Conservation (phyloP, 208 protist species). For the Crithidia brevicula region DNA sequence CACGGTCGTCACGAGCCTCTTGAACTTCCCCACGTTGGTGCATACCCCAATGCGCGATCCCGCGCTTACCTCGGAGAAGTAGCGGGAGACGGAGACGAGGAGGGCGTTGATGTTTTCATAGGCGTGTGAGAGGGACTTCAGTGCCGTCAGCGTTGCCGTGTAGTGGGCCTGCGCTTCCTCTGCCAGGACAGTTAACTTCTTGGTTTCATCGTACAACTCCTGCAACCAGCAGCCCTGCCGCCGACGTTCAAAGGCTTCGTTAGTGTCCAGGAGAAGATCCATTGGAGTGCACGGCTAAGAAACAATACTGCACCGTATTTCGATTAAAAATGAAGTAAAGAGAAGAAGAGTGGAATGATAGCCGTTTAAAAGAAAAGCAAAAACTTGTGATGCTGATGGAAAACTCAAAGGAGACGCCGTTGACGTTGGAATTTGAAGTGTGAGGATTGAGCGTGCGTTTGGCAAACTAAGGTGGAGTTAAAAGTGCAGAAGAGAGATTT, state of each 20-base stretch:
- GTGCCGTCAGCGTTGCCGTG: not conserved
- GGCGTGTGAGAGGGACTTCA: not conserved
- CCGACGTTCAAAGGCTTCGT: not conserved
- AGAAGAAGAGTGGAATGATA: not conserved
- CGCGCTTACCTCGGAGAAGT: not conserved
- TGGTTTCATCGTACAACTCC: not conserved
- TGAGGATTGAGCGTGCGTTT: no score
- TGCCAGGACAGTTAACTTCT: not conserved
- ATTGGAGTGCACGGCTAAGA: no score
- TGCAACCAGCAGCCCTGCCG: not conserved
- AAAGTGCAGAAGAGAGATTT: no score
- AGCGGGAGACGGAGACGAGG: conserved; percentile 4
- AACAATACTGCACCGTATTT: no score
- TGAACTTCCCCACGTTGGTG: not conserved
- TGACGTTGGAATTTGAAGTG: no score
- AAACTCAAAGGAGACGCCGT: not conserved
- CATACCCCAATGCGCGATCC: conserved; percentile 1
- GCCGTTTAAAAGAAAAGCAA: not conserved
- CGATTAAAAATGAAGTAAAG: not conserved
- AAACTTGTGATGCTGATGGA: no score
- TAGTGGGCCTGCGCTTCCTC: not conserved
- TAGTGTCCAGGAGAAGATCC: not conserved
- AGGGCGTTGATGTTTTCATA: not conserved
- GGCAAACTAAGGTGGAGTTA: no score
- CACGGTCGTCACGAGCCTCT: not conserved